phyloP scores from a whole-genome alignment of 2,329 filamentous ascomycete species.

The Penicillium capsulatum region DNA sequence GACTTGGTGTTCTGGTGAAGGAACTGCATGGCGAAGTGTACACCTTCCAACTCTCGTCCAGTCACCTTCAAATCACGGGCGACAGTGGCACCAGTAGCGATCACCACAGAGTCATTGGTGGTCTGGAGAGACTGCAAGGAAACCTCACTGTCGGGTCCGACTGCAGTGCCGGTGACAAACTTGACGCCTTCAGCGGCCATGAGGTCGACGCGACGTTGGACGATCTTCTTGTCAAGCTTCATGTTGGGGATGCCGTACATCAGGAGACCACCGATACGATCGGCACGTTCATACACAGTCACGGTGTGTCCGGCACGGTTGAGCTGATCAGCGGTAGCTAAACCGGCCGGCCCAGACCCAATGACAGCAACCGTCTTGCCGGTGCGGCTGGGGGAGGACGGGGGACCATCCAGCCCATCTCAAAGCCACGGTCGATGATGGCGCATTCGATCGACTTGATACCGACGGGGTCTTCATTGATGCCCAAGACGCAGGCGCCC shows the following conservation, averaged over 20 bases:
- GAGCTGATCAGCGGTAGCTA: conserved; percentile 86
- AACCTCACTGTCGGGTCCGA: conserved; percentile 69
- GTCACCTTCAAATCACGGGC: conserved; percentile 89
- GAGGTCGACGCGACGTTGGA: conserved; percentile 91
- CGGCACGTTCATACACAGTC: conserved; percentile 87
- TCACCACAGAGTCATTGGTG: conserved; percentile 76
- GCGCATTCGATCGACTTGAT: conserved; percentile 99
- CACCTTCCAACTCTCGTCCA: conserved; percentile 78
- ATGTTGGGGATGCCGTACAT: conserved; percentile 99
- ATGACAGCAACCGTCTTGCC: conserved; percentile 87
- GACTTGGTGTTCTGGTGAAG: conserved; percentile 97
- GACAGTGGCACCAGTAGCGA: conserved; percentile 89
- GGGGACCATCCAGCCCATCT: conserved; percentile 97
- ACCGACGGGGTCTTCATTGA: conserved; percentile 93
- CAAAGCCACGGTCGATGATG: conserved; percentile 95
- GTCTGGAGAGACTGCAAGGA: conserved; percentile 68
- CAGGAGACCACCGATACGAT: conserved; percentile 83
- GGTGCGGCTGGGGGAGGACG: conserved; percentile 71
- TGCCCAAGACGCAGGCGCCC: conserved; percentile 90
- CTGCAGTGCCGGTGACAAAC: conserved; percentile 71
- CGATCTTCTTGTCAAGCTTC: conserved; percentile 97
- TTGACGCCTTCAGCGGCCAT: conserved; percentile 84
- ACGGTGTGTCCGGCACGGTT: conserved; percentile 87
- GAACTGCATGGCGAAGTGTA: conserved; percentile 97
- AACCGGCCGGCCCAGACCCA: conserved; percentile 85